These are phyloP conservation scores for Glycine tomentella DNA, from an alignment of 306 rosid species.

Conservation along the genomic window DNA sequence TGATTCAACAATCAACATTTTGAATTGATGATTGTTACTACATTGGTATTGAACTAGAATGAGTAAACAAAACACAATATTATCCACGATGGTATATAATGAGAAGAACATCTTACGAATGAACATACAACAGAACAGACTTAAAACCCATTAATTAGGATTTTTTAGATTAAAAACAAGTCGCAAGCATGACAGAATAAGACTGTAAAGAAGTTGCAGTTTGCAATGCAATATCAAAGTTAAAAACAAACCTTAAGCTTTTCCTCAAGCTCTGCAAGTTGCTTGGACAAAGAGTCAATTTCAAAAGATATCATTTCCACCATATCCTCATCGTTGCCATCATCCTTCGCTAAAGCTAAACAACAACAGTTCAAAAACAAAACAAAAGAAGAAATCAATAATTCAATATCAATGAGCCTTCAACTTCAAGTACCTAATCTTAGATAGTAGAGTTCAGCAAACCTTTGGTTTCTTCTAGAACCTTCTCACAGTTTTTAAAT, in stretches of 20 bases:
- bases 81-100: not conserved
- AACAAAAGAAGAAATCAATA: not conserved
- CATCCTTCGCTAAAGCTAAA: conserved; percentile 83
- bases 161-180: conserved; percentile 17
- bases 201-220: conserved; percentile 37
- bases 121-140: conserved; percentile 32
- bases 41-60: conserved; percentile 11
- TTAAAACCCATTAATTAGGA: not conserved
- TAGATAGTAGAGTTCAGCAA: conserved; percentile 28
- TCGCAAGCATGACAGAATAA: conserved; percentile 26
- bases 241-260: conserved; percentile 68
- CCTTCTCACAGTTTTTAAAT: conserved; percentile 85
- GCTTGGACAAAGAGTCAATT: conserved; percentile 66
- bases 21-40: conserved; percentile 13
- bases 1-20: conserved; percentile 10
- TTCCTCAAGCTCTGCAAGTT: conserved; percentile 75
- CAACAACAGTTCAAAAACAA: conserved; percentile 5
- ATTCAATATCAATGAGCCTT: conserved; percentile 22
- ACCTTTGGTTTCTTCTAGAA: conserved; percentile 90
- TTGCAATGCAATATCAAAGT: conserved; percentile 25
- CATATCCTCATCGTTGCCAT: conserved; percentile 89
- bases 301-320: conserved; percentile 83
- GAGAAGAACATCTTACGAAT: conserved; percentile 15
- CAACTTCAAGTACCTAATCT: conserved; percentile 16
- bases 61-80: conserved; percentile 38